These are phyloP conservation scores for Drechslerella coelobrocha DNA, from an alignment of 2,329 filamentous ascomycete genomes.

Conservation along the genomic window DNA sequence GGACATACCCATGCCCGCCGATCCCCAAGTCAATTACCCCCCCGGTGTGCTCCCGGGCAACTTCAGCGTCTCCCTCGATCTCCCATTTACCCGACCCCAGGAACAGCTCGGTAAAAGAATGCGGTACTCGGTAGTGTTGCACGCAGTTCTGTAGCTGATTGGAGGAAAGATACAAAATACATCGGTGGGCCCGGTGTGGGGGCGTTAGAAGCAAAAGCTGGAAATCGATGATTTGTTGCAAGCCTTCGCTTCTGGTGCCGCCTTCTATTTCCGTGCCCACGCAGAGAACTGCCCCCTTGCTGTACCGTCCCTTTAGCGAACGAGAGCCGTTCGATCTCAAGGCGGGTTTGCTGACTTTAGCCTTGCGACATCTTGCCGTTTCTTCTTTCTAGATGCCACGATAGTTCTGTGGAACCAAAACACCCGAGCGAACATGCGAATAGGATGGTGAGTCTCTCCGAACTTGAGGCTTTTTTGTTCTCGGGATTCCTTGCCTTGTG, in stretches of 20 bases:
- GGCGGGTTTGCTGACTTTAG: background rate
- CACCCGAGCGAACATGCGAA: slow-evolving; percentile 83
- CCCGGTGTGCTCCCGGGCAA: slow-evolving; percentile 5
- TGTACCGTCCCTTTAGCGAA: background rate
- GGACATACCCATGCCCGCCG: background rate
- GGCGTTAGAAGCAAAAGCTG: slow-evolving; percentile 15
- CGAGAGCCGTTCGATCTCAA: background rate
- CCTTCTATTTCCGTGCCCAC: slow-evolving; percentile 33
- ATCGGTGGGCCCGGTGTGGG: slow-evolving; percentile 19
- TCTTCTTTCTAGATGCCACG: slow-evolving; percentile 67
- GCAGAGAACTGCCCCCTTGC: slow-evolving; percentile 1
- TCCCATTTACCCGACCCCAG: slow-evolving; percentile 41
- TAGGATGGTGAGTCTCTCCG: slow-evolving; percentile 65
- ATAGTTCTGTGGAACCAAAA: slow-evolving; percentile 63
- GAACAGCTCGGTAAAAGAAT: slow-evolving; percentile 35
- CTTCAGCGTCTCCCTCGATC: slow-evolving; percentile 26
- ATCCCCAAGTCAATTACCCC: background rate
- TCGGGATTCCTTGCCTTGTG: slow-evolving; percentile 30
- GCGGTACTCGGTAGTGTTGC: slow-evolving; percentile 39
- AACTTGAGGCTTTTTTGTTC: slow-evolving; percentile 5
- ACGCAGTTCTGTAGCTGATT: slow-evolving; percentile 32
- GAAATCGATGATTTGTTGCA: slow-evolving; percentile 30
- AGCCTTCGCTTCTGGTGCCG: slow-evolving; percentile 47
- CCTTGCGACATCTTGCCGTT: slow-evolving; percentile 7
- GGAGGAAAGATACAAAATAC: slow-evolving; percentile 16